Base-by-base conservation (phyloP, 176 grass and related monocot species). In the Eleusine coracana region DNA sequence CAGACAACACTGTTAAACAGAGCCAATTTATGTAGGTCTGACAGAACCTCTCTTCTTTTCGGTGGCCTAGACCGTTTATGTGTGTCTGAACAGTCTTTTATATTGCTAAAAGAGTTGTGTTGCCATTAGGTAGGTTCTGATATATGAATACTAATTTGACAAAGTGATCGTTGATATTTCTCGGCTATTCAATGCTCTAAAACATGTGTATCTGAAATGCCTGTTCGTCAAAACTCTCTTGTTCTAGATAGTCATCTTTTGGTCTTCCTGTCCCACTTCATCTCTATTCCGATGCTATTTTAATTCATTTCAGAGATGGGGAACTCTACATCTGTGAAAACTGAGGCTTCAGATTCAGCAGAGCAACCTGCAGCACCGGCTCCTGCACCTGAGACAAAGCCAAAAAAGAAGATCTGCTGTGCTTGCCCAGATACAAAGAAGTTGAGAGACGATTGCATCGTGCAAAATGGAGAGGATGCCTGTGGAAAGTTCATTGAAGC, bases 321-420 rank as follows among this genome's bases (percentile, higher is more conserved):
- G 39, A 90, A 89, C 58, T 41, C 58, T 82, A 5, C 78, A 82
- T 86, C 73, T 41, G 78, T 10, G 48, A 58, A 70, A 20, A 31
- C 73, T 1, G 49, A 34, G 0, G 66, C 45, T 40, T 72, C 86
- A 63, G 40, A 51, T 77, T 14, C 70, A 25, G 65, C n/a, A 31
- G 71, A 84, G 2, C 36, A 82, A 61, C 7, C 61, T 10, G 73
- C 3, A 6, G 52, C 85, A 38, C 64, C 76, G 55, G 36, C 84
- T 39, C 31, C 89, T 45, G 15, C 55, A 38, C 3, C 91, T 13
- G 91, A 92, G 55, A 75, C 66, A 0, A 96, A 92, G 82, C 91
- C 83, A 1, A 96, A 90, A 79, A 98, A 98, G 95, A 98, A 95
- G 89, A 96, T 99, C 11, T 99, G 96, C 40, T 99, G 96, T 0